phyloP scores from a whole-genome alignment of 495 filamentous ascomycete species.

The Cercophora newfieldiana region DNA sequence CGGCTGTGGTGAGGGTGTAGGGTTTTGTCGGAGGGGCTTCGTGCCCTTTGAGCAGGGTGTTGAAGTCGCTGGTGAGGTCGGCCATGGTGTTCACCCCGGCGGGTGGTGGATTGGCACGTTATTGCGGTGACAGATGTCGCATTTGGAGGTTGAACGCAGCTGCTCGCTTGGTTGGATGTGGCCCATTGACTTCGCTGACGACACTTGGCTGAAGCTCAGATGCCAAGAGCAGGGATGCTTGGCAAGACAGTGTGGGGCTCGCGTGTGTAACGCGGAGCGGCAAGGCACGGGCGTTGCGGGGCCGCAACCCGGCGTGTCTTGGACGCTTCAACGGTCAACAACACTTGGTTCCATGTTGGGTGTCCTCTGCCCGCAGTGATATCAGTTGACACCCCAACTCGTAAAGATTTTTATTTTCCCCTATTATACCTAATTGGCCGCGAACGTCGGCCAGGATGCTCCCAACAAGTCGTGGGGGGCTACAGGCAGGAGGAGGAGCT shows the following conservation, averaged over 20 bases:
- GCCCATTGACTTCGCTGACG: background rate
- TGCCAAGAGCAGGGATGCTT: conserved; percentile 3
- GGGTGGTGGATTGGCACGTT: background rate
- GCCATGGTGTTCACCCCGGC: conserved; percentile 48
- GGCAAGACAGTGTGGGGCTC: conserved; percentile 1
- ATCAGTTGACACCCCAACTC: background rate
- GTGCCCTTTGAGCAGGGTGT: conserved; percentile 62
- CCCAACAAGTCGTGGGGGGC: background rate
- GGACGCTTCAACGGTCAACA: background rate
- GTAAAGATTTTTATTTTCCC: too few relatives aligned
- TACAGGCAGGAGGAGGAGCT: background rate
- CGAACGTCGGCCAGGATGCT: background rate
- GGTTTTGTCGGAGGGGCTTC: conserved; percentile 44
- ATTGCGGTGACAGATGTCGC: background rate
- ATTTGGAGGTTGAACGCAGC: conserved; percentile 2
- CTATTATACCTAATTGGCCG: background rate
- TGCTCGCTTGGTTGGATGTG: background rate
- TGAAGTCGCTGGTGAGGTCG: conserved; percentile 72
- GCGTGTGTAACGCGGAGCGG: conserved; percentile 1
- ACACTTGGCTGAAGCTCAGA: background rate
- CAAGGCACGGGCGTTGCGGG: background rate
- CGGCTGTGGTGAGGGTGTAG: conserved; percentile 55
- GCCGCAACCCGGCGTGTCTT: background rate
- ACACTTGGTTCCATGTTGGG: background rate
- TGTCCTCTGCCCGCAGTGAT: background rate